phyloP scores from a whole-genome alignment of 345 rosid genomes.

The Citrus hindsii region DNA sequence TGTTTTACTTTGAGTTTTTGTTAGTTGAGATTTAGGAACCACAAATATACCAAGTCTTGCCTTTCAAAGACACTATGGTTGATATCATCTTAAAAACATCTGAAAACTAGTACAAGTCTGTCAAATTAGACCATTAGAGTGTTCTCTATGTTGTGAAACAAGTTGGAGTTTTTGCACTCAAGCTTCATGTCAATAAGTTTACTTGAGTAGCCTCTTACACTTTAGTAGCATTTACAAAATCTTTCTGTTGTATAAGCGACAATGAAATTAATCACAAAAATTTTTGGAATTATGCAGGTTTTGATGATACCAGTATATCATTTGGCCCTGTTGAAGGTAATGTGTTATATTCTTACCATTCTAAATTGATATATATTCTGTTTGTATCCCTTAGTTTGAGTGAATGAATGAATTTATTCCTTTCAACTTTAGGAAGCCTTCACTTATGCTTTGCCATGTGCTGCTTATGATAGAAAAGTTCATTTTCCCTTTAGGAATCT shows the following conservation, averaged over 20 bases:
- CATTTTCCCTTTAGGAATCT: background rate
- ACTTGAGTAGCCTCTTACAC: background rate
- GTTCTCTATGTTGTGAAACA: background rate
- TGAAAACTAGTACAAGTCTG: background rate
- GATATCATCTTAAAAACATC: background rate
- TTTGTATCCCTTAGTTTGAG: constrained; percentile 9
- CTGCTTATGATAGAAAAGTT: background rate
- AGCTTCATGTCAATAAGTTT: constrained; percentile 6
- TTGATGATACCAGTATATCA: constrained; percentile 78
- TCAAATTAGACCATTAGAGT: background rate
- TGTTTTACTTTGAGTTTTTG: background rate
- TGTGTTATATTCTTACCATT: constrained; percentile 17
- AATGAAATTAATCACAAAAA: background rate
- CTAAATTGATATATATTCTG: constrained; percentile 8
- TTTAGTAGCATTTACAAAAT: background rate
- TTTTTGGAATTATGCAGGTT: constrained; percentile 53
- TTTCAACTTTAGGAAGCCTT: background rate
- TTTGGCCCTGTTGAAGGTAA: constrained; percentile 97
- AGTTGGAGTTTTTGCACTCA: background rate
- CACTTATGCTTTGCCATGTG: background rate
- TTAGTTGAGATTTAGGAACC: background rate
- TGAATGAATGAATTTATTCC: background rate
- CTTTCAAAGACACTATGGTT: background rate
- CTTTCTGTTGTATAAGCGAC: background rate
- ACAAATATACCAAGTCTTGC: background rate